These are phyloP conservation scores for Euphorbia pulcherrima DNA, from an alignment of 345 rosid species.

Conservation along the genomic window DNA sequence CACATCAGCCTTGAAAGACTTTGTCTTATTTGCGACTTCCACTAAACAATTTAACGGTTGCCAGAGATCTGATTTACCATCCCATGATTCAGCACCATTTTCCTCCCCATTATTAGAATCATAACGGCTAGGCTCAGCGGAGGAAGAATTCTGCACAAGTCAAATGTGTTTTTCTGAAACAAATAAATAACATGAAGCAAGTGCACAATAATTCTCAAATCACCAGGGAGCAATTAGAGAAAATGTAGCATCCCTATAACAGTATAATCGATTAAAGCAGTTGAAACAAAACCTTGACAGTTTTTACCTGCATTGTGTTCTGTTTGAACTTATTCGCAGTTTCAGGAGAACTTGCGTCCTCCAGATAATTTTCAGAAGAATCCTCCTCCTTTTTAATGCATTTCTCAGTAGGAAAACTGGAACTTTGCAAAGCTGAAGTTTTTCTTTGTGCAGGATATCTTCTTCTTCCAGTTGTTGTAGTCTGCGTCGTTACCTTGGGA, in stretches of 20 bases:
- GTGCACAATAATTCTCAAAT: neutral
- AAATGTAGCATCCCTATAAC: neutral
- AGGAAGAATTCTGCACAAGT: conserved; percentile 24
- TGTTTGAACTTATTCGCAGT: conserved; percentile 11
- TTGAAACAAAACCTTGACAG: conserved; percentile 1
- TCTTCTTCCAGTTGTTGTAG: conserved; percentile 23
- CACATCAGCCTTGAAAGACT: conserved; percentile 26
- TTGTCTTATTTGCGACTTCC: conserved; percentile 32
- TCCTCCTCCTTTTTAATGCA: conserved; percentile 49
- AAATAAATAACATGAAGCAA: neutral
- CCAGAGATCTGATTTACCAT: conserved; percentile 32
- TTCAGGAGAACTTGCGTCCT: conserved; percentile 23
- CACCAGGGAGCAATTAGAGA: neutral
- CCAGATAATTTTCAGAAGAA: conserved; percentile 6
- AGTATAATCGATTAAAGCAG: conserved; percentile 9
- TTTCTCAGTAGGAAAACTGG: conserved; percentile 37
- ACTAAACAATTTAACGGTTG: conserved; percentile 33
- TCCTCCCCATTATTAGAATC: conserved; percentile 12
- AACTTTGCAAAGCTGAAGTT: conserved; percentile 18
- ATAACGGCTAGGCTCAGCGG: conserved; percentile 17
- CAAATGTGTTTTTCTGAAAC: conserved; percentile 1
- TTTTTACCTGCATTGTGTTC: conserved; percentile 21
- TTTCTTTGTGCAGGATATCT: conserved; percentile 26
- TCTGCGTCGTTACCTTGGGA: conserved; percentile 23
- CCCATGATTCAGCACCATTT: conserved; percentile 22